These are phyloP conservation scores for Prinsepia uniflora DNA, from an alignment of 306 rosid species.

Conservation along the genomic window DNA sequence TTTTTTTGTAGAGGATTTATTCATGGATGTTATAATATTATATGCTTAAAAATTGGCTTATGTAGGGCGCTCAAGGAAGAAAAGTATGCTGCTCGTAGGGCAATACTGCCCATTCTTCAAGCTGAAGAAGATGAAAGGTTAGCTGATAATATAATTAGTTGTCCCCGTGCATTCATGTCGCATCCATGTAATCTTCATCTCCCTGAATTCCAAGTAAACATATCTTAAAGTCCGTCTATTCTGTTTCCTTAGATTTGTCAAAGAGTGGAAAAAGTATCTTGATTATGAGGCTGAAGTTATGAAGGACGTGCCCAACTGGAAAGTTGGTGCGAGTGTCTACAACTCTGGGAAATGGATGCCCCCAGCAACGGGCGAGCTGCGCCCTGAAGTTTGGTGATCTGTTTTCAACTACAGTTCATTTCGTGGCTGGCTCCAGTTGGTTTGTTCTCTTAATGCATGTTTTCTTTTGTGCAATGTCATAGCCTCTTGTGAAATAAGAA, in stretches of 20 bases:
- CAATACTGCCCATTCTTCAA: constrained; percentile 86
- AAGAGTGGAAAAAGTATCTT: constrained; percentile 95
- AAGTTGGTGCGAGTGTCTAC: constrained; percentile 92
- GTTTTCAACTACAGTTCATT: constrained; percentile 22
- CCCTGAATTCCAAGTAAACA: neutral
- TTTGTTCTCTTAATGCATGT: constrained; percentile 27
- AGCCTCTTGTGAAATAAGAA: constrained; percentile 49
- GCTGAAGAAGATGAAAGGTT: constrained; percentile 99
- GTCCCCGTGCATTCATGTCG: constrained; percentile 7
- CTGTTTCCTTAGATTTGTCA: constrained; percentile 61
- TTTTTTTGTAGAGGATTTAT: constrained; percentile 7
- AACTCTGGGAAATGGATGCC: constrained; percentile 96
- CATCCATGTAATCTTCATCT: neutral
- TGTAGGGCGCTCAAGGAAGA: constrained; percentile 88
- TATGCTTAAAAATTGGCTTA: constrained; percentile 7
- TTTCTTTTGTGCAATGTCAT: constrained; percentile 26
- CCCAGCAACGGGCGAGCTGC: constrained; percentile 89
- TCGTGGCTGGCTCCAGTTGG: constrained; percentile 1
- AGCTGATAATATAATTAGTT: neutral
- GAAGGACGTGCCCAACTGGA: constrained; percentile 99
- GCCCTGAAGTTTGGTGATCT: constrained; percentile 92
- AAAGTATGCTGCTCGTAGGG: constrained; percentile 85
- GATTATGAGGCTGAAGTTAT: constrained; percentile 95
- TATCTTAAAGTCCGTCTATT: neutral
- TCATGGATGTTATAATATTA: constrained; percentile 3